Percentiles rank a stretch among this genome's conserved stretches.
Evolutionary conservation across 306 rosid species (phyloP).

Genomic region (Vigna nakashimae): DNA sequence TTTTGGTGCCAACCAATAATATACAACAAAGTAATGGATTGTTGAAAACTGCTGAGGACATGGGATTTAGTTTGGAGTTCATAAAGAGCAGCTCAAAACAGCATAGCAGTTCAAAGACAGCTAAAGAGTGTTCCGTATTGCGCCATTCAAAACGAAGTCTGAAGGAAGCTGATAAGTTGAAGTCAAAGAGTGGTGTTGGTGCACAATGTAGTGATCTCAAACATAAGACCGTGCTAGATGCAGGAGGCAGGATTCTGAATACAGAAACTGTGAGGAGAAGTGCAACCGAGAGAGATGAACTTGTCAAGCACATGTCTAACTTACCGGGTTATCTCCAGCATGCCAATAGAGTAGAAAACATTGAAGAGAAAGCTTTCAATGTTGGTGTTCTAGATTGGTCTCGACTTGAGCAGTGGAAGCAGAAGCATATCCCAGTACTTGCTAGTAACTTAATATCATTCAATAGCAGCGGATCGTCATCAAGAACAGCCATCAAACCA

Average conservation of each 20-base stretch:
- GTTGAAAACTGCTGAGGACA: constrained; percentile 56
- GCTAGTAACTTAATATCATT: constrained; percentile 48
- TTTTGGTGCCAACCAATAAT: constrained; percentile 48
- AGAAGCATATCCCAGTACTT: constrained; percentile 49
- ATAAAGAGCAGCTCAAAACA: constrained; percentile 56
- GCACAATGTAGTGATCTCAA: constrained; percentile 45
- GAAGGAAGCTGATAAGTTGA: constrained; percentile 53
- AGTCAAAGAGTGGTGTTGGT: constrained; percentile 55
- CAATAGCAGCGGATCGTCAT: constrained; percentile 47
- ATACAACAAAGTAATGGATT: constrained; percentile 42
- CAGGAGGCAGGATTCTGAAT: constrained; percentile 37
- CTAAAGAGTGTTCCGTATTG: constrained; percentile 51
- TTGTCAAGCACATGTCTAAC: constrained; percentile 90
- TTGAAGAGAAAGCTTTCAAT: constrained; percentile 75
- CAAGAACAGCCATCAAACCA: constrained; percentile 49
- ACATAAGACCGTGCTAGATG: constrained; percentile 47
- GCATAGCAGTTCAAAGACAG: constrained; percentile 54
- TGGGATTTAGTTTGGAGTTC: constrained; percentile 64
- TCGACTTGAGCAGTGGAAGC: constrained; percentile 84
- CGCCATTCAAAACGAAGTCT: constrained; percentile 50
- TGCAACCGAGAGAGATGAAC: constrained; percentile 67
- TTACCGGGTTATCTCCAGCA: constrained; percentile 80
- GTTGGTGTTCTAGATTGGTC: constrained; percentile 94
- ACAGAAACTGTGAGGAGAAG: constrained; percentile 47
- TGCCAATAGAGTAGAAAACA: constrained; percentile 59